Base-by-base conservation (phyloP, 345 rosid species). In the Euphorbia pulcherrima region DNA sequence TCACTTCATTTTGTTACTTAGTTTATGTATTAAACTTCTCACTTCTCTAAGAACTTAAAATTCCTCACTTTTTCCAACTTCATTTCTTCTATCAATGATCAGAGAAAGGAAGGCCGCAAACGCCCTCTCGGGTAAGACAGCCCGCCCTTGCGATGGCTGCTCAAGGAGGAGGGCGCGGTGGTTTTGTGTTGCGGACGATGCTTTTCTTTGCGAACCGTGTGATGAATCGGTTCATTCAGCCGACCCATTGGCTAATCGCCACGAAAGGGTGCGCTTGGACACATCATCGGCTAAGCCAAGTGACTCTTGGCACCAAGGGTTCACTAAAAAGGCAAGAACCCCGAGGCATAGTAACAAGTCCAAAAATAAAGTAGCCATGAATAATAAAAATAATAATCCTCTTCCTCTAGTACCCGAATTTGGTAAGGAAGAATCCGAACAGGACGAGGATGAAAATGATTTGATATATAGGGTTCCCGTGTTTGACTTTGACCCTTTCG, bases 201-300 rank as follows among this genome's bases (percentile, higher is more conserved):
- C 95, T 44, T 88, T 88, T 64, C 86, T 88, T 50, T 88, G 95
- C 82, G 89, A 83, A 62, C 74, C 60, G 30, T 88, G 95, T 47
- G 91, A 86, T 73, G 59, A 84, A 4, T 83, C 88, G 0, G 83
- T 88, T 54, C 91, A 86, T 77, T 85, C 91, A 0, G 89, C 91
- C 0, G 86, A 88, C 77, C 86, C 65, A 68, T 67, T 88, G 5
- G 88, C 95, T 0, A 74, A 83, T 12, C 74, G 89, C 41, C 95
- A 88, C 68, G 83, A 83, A 67, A 80, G 91, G 27, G 79, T 88
- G 62, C 41, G 81, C 65, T 83, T 86, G 17, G 71, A 79, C 71
- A 70, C 78, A 26, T 56, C 85, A 3, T 76, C 82, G 0, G 58
- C 28, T 3, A 46, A 13, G 28, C 8, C 23, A 1, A 57, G 18